phyloP scores from a whole-genome alignment of 495 filamentous ascomycete species.

The Penicillium fimorum region DNA sequence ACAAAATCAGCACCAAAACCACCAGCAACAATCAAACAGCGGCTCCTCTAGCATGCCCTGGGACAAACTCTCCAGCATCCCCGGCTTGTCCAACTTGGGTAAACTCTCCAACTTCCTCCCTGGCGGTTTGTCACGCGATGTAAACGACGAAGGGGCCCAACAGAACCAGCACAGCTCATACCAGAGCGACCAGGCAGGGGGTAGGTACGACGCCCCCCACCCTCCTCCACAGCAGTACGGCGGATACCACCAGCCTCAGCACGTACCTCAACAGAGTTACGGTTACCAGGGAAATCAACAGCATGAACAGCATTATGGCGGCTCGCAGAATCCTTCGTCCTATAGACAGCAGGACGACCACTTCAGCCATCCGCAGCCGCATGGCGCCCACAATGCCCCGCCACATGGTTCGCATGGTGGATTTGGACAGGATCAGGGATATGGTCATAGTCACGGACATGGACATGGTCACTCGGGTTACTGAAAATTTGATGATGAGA shows the following conservation, averaged over 20 bases:
- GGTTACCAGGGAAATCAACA: background rate
- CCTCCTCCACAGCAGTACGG: background rate
- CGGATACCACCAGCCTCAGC: background rate
- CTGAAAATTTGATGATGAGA: background rate
- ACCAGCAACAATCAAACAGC: constrained; percentile 22
- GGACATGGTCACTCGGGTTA: background rate
- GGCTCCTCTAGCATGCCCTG: constrained; percentile 33
- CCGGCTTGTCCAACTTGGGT: constrained; percentile 40
- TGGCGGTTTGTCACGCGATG: constrained; percentile 23
- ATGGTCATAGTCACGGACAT: background rate
- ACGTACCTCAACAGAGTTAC: background rate
- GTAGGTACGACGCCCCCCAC: background rate
- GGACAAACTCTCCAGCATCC: constrained; percentile 42
- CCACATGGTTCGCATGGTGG: background rate
- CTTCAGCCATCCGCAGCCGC: background rate
- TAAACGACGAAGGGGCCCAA: background rate
- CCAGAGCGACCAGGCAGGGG: background rate
- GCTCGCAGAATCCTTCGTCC: background rate
- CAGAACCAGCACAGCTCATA: constrained; percentile 2
- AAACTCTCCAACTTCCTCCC: constrained; percentile 45
- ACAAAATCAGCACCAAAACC: constrained; percentile 11
- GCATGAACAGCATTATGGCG: constrained; percentile 2
- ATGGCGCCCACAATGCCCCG: background rate
- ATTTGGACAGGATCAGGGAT: background rate
- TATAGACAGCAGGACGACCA: background rate